Percentiles rank a stretch among this genome's conserved stretches.
Conservation (phyloP, 805 yeast genomes). For the Priceomyces castillae region DNA sequence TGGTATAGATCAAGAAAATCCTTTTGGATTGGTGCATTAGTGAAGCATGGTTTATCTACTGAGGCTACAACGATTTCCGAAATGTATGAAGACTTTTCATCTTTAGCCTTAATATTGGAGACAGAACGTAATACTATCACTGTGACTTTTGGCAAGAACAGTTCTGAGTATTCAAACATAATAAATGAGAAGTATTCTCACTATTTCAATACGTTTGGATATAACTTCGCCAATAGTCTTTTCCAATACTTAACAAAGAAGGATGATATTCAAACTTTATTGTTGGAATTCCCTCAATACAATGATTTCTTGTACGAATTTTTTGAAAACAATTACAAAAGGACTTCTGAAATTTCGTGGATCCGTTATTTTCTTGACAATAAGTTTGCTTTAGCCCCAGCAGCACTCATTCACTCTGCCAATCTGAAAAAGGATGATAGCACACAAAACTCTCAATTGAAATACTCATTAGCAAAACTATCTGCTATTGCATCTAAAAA, state of each 20-base stretch:
- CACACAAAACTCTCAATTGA: constrained; percentile 49
- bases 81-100: constrained; percentile 59
- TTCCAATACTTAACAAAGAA: constrained; percentile 56
- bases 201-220: constrained; percentile 62
- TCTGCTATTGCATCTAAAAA: constrained; percentile 48
- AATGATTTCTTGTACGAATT: constrained; percentile 49
- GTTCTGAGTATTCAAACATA: constrained; percentile 15
- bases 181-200: constrained; percentile 33
- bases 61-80: constrained; percentile 66
- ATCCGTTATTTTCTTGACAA: constrained; percentile 56
- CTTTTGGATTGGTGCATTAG: constrained; percentile 60
- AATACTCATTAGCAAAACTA: constrained; percentile 71
- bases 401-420: constrained; percentile 42
- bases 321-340: constrained; percentile 40
- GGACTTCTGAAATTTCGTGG: constrained; percentile 66
- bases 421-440: constrained; percentile 35
- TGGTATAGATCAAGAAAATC: constrained; percentile 34
- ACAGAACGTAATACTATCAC: constrained; percentile 23
- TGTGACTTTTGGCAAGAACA: constrained; percentile 16
- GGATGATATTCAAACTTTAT: constrained; percentile 50
- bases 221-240: constrained; percentile 62
- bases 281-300: constrained; percentile 57
- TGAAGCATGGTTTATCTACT: constrained; percentile 46
- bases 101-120: constrained; percentile 53
- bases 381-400: constrained; percentile 50